Conservation (phyloP, 371 early-diverging fungal species). For the Mucor racemosus region DNA sequence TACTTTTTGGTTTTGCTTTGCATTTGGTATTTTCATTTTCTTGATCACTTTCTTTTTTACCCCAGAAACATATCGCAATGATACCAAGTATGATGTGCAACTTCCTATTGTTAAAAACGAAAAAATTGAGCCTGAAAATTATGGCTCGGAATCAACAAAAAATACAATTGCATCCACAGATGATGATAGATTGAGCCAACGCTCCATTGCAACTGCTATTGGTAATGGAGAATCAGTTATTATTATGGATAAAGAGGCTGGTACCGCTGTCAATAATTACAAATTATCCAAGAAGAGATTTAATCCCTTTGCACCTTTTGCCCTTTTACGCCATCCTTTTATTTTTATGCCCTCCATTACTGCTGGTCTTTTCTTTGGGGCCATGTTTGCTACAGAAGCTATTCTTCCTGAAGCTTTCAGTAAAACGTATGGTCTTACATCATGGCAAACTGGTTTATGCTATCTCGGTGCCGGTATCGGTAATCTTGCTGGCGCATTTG, state of each 20-base stretch:
- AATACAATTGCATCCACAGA: neutral
- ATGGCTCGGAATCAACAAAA: neutral
- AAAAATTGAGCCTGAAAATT: neutral
- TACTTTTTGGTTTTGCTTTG: constrained; percentile 41
- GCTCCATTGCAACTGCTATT: no score
- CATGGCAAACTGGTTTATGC: constrained; percentile 46
- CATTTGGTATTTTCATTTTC: constrained; percentile 27
- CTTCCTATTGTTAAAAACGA: constrained; percentile 1
- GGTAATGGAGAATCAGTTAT: neutral
- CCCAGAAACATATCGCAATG: constrained; percentile 65
- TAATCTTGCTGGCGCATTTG: constrained; percentile 24
- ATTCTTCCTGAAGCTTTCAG: constrained; percentile 40
- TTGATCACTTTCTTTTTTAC: constrained; percentile 45
- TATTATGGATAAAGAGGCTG: no score
- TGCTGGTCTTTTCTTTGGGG: constrained; percentile 52
- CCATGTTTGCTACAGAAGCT: constrained; percentile 50
- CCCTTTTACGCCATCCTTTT: constrained; percentile 51
- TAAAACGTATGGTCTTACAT: constrained; percentile 32
- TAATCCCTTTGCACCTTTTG: constrained; percentile 35
- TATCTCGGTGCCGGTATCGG: constrained; percentile 34
- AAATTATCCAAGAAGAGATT: constrained; percentile 7
- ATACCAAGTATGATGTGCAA: constrained; percentile 12
- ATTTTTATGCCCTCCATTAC: constrained; percentile 49
- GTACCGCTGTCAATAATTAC: no score
- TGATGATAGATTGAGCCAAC: no score